A percentile compares a stretch with the other conserved stretches of the same genome.
Evolutionary conservation across 208 protist species (phyloP).

Genomic region (Wallacemonas sp.): DNA sequence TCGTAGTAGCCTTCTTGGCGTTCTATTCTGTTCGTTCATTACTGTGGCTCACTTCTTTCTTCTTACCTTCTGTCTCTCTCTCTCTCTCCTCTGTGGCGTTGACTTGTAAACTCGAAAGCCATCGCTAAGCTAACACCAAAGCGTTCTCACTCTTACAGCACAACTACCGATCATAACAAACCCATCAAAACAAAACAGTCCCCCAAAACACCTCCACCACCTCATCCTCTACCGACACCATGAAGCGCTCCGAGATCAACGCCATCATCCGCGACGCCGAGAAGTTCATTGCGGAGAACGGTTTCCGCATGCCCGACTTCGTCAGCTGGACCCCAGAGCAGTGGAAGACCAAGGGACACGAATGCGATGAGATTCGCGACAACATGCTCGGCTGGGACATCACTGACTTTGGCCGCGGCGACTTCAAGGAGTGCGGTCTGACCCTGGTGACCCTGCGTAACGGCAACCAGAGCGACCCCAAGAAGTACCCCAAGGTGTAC

Average conservation of each 20-base stretch:
- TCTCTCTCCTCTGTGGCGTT: background rate
- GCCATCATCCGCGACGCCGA: conserved; percentile 21
- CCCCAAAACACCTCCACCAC: conserved; percentile 1
- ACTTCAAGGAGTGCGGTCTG: conserved; percentile 19
- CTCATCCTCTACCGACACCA: background rate
- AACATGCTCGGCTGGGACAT: conserved; percentile 24
- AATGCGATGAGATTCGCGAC: conserved; percentile 15
- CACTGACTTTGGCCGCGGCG: conserved; percentile 21
- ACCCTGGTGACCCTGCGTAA: conserved; percentile 17
- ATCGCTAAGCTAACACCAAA: no score
- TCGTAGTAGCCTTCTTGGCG: no score
- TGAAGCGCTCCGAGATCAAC: conserved; percentile 27
- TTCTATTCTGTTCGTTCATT: background rate
- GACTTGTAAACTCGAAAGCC: background rate
- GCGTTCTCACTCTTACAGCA: background rate
- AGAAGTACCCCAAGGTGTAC: conserved; percentile 17
- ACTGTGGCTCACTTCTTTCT: background rate
- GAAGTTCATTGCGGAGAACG: conserved; percentile 18
- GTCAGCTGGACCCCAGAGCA: conserved; percentile 17
- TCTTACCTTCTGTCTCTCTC: background rate
- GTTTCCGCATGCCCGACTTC: conserved; percentile 24
- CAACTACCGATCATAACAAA: background rate
- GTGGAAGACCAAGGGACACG: conserved; percentile 18
- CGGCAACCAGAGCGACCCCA: conserved; percentile 13
- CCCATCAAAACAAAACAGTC: conserved; percentile 4